Base-by-base conservation (phyloP, 805 yeast genomes). In the Saccharomyces jurei region DNA sequence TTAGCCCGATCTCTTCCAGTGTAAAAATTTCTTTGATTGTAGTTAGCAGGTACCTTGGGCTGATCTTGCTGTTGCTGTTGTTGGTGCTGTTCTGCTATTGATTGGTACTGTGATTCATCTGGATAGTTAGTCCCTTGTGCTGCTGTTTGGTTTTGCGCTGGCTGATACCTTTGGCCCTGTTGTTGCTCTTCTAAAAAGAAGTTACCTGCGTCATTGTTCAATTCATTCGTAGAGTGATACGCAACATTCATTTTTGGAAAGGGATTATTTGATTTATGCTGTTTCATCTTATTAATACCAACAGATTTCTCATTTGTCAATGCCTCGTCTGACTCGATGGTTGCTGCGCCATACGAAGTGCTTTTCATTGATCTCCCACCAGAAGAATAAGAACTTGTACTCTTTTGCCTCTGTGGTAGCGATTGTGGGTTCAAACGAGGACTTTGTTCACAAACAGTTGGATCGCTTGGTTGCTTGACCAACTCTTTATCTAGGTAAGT, bases 211-310 rank as follows among this genome's bases (percentile, higher is more conserved):
- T 36, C 44, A 17, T 36, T 36, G 13, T 22, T 36, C 44, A 36
- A 36, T 17, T 36, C 44, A 36, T 36, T 36, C 2, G 48, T 32
- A 8, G 51, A 31, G 6, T 32, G 27, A 17, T 29, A 48, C 4
- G 49, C 50, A 32, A 52, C 52, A 6, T 57, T 56, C 54, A 63
- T 65, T 49, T 56, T 63, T 10, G 72, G 73, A 49, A 69, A 69
- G 25, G 73, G 73, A 54, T 69, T 69, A 52, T 61, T 67, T 5
- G 69, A 62, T 55, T 67, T 65, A 57, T 69, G 69, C 50, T 66
- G 70, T 55, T 60, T 68, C 6, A 44, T 52, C 10, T 58, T 13
- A 25, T 26, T 44, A 6, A 29, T 28, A 31, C 41, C 47, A 11
- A 47, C 49, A 31, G 54, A 41, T 10, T 47, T 51, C 26, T 58